phyloP scores from a whole-genome alignment of 768 basidiomycete genomes.

The Calocybe indica region DNA sequence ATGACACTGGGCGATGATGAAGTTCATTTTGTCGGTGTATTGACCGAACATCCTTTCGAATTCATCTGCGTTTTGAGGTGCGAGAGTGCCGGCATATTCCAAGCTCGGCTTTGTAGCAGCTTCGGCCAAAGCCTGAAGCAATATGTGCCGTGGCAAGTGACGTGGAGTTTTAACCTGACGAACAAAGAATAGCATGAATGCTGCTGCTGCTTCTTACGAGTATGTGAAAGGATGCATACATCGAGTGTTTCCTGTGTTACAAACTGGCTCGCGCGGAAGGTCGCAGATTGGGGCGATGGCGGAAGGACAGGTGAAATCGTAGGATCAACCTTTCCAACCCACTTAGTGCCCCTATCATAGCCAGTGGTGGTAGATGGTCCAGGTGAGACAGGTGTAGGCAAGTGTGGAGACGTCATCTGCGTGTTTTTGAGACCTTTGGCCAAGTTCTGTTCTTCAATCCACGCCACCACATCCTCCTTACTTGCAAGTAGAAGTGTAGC shows the following conservation, averaged over 20 bases:
- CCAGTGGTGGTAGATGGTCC: conserved; percentile 11
- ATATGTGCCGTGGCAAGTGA: conserved; percentile 5
- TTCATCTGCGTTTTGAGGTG: conserved; percentile 6
- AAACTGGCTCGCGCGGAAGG: too few species aligned
- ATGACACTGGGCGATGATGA: conserved; percentile 8
- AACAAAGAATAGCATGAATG: background rate
- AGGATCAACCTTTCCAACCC: conserved; percentile 11
- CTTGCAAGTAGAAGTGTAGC: conserved; percentile 18
- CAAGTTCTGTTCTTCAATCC: conserved; percentile 11
- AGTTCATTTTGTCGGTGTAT: conserved; percentile 8
- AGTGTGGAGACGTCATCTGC: conserved; percentile 7
- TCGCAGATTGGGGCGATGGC: too few species aligned
- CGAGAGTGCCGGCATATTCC: background rate
- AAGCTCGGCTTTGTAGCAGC: conserved; percentile 7
- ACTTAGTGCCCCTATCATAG: background rate
- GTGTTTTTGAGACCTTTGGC: background rate
- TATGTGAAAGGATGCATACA: too few species aligned
- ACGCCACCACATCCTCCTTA: conserved; percentile 15
- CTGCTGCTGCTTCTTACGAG: too few species aligned
- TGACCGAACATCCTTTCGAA: conserved; percentile 13
- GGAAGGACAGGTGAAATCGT: conserved; percentile 8
- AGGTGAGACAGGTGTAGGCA: conserved; percentile 18
- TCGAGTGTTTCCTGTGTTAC: too few species aligned
- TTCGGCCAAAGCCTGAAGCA: conserved; percentile 15
- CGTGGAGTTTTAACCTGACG: conserved; percentile 11